Percentiles rank a stretch among this genome's conserved stretches.
These are phyloP conservation scores for Beauveria brongniartii DNA, from an alignment of 2,329 filamentous ascomycete genomes.

Conservation along the genomic window DNA sequence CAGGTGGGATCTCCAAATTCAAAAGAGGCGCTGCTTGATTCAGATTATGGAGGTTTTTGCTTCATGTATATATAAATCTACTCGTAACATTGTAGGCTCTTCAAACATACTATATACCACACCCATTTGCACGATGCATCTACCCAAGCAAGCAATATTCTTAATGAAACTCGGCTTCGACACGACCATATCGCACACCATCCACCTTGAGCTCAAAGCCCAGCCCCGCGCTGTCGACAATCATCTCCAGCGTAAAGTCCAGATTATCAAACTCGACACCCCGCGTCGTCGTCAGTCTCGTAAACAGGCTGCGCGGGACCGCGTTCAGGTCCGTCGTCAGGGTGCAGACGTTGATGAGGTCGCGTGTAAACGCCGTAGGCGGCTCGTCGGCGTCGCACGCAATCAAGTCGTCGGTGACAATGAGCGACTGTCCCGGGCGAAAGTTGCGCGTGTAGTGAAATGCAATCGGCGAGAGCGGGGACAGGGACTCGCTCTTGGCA, in stretches of 20 bases:
- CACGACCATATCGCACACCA: conserved; percentile 66
- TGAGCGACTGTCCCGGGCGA: conserved; percentile 64
- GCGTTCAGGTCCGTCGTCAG: conserved; percentile 72
- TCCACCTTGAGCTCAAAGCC: conserved; percentile 75
- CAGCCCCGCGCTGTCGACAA: conserved; percentile 67
- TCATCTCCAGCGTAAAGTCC: conserved; percentile 77
- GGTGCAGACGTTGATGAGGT: conserved; percentile 67
- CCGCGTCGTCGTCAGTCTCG: conserved; percentile 66
- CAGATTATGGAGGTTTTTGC: background rate
- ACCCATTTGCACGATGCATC: background rate
- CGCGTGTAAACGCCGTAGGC: conserved; percentile 50
- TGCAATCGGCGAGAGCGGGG: conserved; percentile 63
- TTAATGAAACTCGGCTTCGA: conserved; percentile 70
- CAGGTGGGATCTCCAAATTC: background rate
- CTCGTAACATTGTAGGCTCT: background rate
- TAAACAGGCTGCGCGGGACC: conserved; percentile 66
- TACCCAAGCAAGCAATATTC: background rate
- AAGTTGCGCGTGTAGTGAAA: conserved; percentile 86
- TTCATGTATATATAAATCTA: background rate
- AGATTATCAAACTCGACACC: conserved; percentile 77
- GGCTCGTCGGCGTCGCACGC: conserved; percentile 63
- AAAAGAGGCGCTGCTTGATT: background rate
- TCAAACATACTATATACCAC: background rate
- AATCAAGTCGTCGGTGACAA: conserved; percentile 75
- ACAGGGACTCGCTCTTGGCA: conserved; percentile 69